Evolutionary conservation across 345 rosid species (phyloP), one percentile per base, ranked within the genome.

Genomic region (Leavenworthia alabamica): DNA sequence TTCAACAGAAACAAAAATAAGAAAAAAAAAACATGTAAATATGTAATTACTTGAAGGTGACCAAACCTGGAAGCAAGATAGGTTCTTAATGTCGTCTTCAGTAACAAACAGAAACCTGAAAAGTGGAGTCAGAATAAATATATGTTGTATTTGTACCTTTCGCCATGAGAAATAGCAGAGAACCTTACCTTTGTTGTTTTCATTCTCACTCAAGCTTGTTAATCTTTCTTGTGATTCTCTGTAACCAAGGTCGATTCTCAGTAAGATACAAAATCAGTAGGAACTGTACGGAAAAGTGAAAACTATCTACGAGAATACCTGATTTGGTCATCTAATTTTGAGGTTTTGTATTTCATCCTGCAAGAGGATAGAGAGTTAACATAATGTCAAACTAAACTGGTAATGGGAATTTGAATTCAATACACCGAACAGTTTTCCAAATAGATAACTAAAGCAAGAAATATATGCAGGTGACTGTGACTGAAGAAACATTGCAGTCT

Each of bases 91-190:
- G 73, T 93, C 99, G 24, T 93, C 95, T 78, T 89, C 95, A 3
- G 99, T 89, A 75, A 93, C 90, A 79, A 89, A 93, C 75, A 93
- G 90, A 81, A 86, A 79, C 92, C 99, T 93, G 56, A 46, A 51
- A 70, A 31, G 46, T 33, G 36, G 66, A 35, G 56, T 50, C 67
- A 81, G 72, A 47, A 45, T 10, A 43, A n/a, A 57, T 8, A 13
- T 35, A 44, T 26, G 31, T 16, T 66, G n/a, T 33, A 15, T 12
- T 23, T 28, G 5, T 36, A 66, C 35, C 19, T 67, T 61, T 27
- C n/a, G 6, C 9, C 29, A 47, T 11, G 28, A 40, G 35, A 62
- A 32, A 42, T 46, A 62, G 48, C 29, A 54, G 35, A 45, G 68
- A 55, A 14, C 41, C 71, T 72, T 78, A 93, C 97, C 77, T 85